These are phyloP conservation scores for Diplodia mutila DNA, from an alignment of 2,329 filamentous ascomycete genomes.

Conservation along the genomic window DNA sequence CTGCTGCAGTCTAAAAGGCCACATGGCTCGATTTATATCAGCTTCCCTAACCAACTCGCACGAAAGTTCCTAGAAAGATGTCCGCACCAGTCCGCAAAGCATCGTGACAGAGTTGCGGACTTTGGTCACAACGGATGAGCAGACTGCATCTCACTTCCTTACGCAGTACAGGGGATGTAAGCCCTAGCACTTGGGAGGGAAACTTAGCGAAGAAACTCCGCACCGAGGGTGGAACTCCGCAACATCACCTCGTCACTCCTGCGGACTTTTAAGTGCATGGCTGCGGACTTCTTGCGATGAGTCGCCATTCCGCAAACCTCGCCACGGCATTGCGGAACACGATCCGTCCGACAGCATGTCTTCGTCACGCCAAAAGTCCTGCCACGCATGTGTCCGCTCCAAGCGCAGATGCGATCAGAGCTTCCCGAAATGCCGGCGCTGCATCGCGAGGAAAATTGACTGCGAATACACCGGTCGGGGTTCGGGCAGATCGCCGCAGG, in stretches of 20 bases:
- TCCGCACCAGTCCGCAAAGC: neutral
- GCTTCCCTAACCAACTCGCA: neutral
- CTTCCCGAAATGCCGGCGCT: conserved; percentile 29
- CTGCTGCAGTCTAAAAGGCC: neutral
- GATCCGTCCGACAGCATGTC: neutral
- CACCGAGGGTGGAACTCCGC: conserved; percentile 4
- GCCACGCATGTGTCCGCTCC: conserved; percentile 28
- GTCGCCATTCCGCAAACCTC: too few species aligned
- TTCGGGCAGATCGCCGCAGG: neutral
- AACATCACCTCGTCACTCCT: neutral
- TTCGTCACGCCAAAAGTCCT: conserved; percentile 29
- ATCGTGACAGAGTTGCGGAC: neutral
- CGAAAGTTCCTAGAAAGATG: neutral
- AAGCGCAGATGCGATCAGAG: conserved; percentile 30
- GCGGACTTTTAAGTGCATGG: neutral
- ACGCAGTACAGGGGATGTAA: neutral
- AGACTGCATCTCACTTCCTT: neutral
- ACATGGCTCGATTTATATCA: neutral
- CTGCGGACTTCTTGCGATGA: neutral
- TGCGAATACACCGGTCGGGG: conserved; percentile 27
- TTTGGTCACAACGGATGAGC: neutral
- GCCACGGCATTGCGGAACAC: neutral
- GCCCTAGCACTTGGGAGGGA: neutral
- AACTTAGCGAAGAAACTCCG: conserved; percentile 8
- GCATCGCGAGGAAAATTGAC: conserved; percentile 26